Evolutionary conservation across 2,329 filamentous ascomycete species (phyloP).

Genomic region (Fusarium hostae): DNA sequence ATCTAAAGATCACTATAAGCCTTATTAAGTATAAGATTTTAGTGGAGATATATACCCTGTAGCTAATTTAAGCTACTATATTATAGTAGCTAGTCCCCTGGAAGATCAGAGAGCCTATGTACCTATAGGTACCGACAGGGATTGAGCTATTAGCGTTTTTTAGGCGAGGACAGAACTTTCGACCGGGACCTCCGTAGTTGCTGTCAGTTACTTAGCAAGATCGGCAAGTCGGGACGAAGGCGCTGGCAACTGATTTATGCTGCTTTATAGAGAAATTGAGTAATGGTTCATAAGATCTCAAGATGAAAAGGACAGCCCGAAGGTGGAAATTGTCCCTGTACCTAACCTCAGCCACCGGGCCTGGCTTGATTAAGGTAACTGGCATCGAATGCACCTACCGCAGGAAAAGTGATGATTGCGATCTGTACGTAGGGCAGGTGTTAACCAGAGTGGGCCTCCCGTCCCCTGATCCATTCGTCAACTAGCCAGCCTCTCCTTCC

Average conservation of each 20-base stretch:
- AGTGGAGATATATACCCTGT: too few relatives aligned
- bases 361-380: not conserved
- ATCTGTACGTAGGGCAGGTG: conserved; percentile 31
- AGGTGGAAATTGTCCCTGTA: not conserved
- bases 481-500: conserved; percentile 8
- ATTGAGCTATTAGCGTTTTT: too few relatives aligned
- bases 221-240: not conserved
- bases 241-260: not conserved
- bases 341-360: conserved; percentile 16
- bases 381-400: conserved; percentile 5
- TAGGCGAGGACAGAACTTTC: too few relatives aligned
- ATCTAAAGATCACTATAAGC: too few relatives aligned
- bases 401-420: conserved; percentile 16
- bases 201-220: not conserved
- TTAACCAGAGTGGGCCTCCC: conserved; percentile 27
- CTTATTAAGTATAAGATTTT: too few relatives aligned
- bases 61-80: too few relatives aligned
- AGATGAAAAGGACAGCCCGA: not conserved
- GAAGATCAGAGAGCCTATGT: too few relatives aligned
- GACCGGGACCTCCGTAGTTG: too few relatives aligned
- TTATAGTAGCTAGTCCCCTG: too few relatives aligned
- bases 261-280: not conserved
- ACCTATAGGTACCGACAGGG: too few relatives aligned
- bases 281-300: not conserved
- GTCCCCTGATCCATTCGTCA: conserved; percentile 23